Base-by-base conservation (phyloP, 495 filamentous ascomycete species). In the Darksidea phi region DNA sequence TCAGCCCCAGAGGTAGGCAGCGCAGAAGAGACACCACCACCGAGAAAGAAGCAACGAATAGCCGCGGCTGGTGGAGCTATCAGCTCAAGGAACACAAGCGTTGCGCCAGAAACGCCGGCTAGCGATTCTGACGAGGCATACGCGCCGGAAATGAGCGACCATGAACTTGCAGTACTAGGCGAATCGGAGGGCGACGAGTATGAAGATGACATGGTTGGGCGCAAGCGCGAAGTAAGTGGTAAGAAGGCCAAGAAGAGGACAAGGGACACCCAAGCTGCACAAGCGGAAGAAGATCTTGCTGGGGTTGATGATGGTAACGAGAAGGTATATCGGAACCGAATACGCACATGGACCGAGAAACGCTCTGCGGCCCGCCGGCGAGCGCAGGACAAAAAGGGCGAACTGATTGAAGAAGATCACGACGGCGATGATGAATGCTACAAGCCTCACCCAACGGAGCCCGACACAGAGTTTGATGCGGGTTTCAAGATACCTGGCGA, bases 291-390 rank as follows among this genome's bases (percentile, higher is more conserved):
- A 24, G 89, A 92, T 72, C 70, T 95, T 34, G 83, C 82, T 48
- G 83, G 85, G 8, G 79, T 96, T 46, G 94, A 98, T 70, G 94
- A 98, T 72, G 94, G 94, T 0, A 90, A 96, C 54, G 94, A 97
- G 73, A 77, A 78, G 5, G 76, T 90, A 6, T 98, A 95, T 70
- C 88, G 92, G 71, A 71, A 71, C n/a, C 81, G 94, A 50, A 73
- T 97, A 17, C 77, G 80, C 36, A 81, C 80, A 34, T 98, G 94
- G 94, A 79, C 84, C 4, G 74, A 77, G 55, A 80, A 82, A 50
- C 82, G 94, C 61, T 84, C 85, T 54, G 78, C 77, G 24, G 88
- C 91, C 17, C 80, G 91, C 52, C 69, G 74, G 42, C 79, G 78
- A 42, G 79, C 77, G 20, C 34, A 57, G 28, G 49, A 61, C 54